Evolutionary conservation across 352 stramenopile genomes (phyloP).

Genomic region (Globisporangium orthogonon): DNA sequence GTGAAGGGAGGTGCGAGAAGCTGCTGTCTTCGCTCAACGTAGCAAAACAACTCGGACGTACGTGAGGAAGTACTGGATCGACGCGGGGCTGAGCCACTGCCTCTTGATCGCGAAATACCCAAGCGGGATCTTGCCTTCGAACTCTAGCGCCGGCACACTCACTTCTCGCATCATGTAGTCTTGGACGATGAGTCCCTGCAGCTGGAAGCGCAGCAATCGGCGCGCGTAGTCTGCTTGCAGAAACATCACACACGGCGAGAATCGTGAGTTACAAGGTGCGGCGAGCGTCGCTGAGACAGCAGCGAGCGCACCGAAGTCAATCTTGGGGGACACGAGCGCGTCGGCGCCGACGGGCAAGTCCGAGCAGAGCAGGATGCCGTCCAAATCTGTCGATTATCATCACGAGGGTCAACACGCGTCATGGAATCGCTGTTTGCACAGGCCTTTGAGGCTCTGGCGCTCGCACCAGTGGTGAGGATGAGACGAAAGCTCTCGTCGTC

Average conservation of each 20-base stretch:
- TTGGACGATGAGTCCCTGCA: conserved; percentile 26
- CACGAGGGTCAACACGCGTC: not conserved
- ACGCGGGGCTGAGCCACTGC: conserved; percentile 32
- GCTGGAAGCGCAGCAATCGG: conserved; percentile 40
- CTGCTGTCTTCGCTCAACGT: no score
- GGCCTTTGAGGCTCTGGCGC: not conserved
- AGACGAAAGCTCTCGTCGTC: conserved; percentile 26
- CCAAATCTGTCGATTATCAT: conserved; percentile 17
- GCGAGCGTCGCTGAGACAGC: not conserved
- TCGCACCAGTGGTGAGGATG: conserved; percentile 31
- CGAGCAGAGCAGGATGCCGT: conserved; percentile 31
- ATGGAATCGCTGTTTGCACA: not conserved
- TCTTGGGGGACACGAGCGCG: conserved; percentile 2
- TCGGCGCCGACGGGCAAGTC: conserved; percentile 13
- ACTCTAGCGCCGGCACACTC: conserved; percentile 23
- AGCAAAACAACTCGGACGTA: not conserved
- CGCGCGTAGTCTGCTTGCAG: conserved; percentile 39
- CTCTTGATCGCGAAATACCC: conserved; percentile 37
- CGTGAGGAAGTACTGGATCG: conserved; percentile 46
- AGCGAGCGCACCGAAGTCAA: conserved; percentile 29
- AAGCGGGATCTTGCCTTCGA: conserved; percentile 17
- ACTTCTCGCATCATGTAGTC: conserved; percentile 17
- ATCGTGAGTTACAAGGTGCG: not conserved
- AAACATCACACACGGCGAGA: not conserved
- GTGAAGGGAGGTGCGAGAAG: not conserved